Evolutionary conservation across 768 basidiomycete species (phyloP), one percentile per base, ranked within the genome.

Genomic region (Leccinum boreale): DNA sequence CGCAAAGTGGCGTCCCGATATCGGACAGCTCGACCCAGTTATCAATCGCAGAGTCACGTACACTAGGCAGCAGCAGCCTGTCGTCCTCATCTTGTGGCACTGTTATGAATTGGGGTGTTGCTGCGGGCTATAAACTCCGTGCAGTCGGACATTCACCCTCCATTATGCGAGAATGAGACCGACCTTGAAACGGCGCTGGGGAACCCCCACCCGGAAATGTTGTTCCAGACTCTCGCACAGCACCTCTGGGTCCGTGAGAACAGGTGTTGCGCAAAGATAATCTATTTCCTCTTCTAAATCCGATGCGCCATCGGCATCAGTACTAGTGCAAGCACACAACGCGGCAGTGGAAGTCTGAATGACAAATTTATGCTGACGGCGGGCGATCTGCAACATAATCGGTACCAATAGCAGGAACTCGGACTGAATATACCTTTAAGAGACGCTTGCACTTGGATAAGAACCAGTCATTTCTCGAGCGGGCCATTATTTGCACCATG

Each of bases 381-480:
- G 68, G 14, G 71, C 64, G 26, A 60, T 45, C 71, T 72, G 53
- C 50, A 42, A 29, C 33, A 50, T 19, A 48, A 52, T 65, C 59
- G 61, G 58, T 60, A 62, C 58, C 55, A 61, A 55, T 58, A 31
- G 4, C 24, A 47, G 17, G 51, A 36, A 7, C 21, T 45, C n/a
- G 46, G 45, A 15, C 19, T 50, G 39, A 17, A n/a, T 49, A 52
- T 67, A 86, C 87, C 79, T 81, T 78, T 17, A 87, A 63, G 19
- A 81, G 68, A 9, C 70, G 74, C 53, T 66, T 64, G 64, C 77
- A 83, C 57, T 67, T 76, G 26, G 74, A 72, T 47, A 75, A 72
- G 67, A 89, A 89, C 10, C 53, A 54, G 2, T 66, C 54, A 61
- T 84, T 77, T 3, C 73, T 69, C 3, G 89, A 88, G 23, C 86